Evolutionary conservation across 208 protist genomes (phyloP).

Genomic region (Novymonas esmeraldas): DNA sequence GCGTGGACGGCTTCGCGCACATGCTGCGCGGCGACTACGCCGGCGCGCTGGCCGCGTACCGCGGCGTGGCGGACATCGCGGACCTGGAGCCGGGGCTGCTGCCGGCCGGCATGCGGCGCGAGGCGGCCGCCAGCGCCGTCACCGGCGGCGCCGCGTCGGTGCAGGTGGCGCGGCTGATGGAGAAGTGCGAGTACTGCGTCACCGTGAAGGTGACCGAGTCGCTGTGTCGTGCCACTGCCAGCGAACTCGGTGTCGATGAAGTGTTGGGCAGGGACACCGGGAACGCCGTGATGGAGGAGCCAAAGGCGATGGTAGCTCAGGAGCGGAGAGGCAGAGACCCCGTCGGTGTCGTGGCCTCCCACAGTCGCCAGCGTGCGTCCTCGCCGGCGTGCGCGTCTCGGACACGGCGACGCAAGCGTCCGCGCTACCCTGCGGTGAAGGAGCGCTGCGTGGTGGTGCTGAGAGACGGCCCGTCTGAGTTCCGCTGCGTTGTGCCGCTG

Average conservation of each 20-base stretch:
- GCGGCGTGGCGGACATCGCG: slow-evolving; percentile 5
- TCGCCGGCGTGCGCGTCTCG: not conserved
- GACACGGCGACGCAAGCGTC: not conserved
- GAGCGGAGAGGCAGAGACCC: too few species aligned
- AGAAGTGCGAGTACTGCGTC: not conserved
- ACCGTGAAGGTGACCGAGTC: not conserved
- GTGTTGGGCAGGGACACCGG: too few species aligned
- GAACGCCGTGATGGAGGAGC: too few species aligned
- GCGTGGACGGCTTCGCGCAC: slow-evolving; percentile 29
- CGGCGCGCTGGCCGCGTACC: slow-evolving; percentile 25
- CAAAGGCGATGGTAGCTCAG: too few species aligned
- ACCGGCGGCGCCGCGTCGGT: not conserved
- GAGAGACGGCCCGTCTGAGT: not conserved
- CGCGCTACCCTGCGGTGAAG: not conserved
- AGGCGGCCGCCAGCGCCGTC: not conserved
- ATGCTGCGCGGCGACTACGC: slow-evolving; percentile 39
- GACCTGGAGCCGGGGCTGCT: slow-evolving; percentile 7
- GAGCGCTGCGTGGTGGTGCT: not conserved
- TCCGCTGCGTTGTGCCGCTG: not conserved
- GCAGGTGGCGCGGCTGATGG: slow-evolving; percentile 8
- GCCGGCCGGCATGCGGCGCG: not conserved
- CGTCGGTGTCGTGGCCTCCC: too few species aligned
- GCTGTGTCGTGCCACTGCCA: too few species aligned
- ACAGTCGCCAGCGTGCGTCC: not conserved
- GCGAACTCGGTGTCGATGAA: too few species aligned